phyloP scores from a whole-genome alignment of 2,329 filamentous ascomycete genomes.

The Pseudovirgaria hyperparasitica region DNA sequence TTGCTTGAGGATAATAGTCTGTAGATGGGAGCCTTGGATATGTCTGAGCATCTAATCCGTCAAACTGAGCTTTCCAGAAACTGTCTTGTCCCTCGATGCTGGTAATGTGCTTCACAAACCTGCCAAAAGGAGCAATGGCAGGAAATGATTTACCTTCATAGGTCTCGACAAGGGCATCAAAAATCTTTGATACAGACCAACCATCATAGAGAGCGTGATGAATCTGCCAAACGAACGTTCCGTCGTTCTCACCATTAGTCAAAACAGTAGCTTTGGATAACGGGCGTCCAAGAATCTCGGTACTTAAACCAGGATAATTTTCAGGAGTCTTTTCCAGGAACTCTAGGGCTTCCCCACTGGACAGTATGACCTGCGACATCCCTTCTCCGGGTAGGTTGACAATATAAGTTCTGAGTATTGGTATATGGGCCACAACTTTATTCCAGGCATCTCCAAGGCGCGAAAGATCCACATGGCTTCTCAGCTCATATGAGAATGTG shows the following conservation, averaged over 20 bases:
- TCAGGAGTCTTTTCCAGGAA: constrained; percentile 14
- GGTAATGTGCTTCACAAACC: constrained; percentile 31
- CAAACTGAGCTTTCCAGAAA: constrained; percentile 35
- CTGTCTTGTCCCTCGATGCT: too few species aligned
- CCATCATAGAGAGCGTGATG: constrained; percentile 43
- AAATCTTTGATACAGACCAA: constrained; percentile 25
- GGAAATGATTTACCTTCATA: constrained; percentile 34
- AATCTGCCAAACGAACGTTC: constrained; percentile 34
- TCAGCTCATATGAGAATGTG: constrained; percentile 21
- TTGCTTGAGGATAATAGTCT: constrained; percentile 34
- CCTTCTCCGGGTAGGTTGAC: constrained; percentile 23
- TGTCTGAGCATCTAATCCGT: constrained; percentile 33
- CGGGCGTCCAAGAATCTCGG: constrained; percentile 24
- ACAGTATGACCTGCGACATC: constrained; percentile 26
- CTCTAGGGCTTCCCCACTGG: constrained; percentile 15
- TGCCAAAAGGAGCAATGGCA: constrained; percentile 29
- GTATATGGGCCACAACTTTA: constrained; percentile 14
- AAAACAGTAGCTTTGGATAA: constrained; percentile 27
- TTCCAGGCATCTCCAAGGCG: constrained; percentile 25
- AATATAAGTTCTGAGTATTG: constrained; percentile 28
- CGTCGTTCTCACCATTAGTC: constrained; percentile 10
- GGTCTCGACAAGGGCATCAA: constrained; percentile 20
- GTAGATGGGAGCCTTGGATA: constrained; percentile 36
- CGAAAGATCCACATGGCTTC: constrained; percentile 15
- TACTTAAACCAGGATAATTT: constrained; percentile 22